Conservation (phyloP, 2,329 filamentous ascomycete species). For the Alternaria gaisen region DNA sequence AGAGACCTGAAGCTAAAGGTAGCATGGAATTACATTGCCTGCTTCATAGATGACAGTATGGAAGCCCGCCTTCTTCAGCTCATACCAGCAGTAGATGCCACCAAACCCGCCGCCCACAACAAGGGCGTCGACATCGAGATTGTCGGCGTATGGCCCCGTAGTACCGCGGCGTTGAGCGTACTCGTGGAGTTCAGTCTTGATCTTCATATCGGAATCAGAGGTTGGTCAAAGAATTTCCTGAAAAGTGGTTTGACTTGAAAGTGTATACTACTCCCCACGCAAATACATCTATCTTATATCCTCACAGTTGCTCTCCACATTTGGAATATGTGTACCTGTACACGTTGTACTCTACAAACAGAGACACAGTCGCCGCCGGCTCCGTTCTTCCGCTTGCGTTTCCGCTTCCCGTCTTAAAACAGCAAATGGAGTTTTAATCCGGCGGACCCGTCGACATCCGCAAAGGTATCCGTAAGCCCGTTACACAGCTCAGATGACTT, state of each 20-base stretch:
- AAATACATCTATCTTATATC: not conserved
- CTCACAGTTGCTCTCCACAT: not conserved
- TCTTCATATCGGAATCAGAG: not conserved
- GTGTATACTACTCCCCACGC: not conserved
- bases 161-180: not conserved
- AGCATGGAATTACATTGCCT: not conserved
- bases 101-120: constrained; percentile 46
- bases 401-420: not conserved
- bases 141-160: constrained; percentile 21
- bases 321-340: not conserved
- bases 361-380: not conserved
- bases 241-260: not conserved
- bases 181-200: constrained; percentile 10
- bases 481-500: not conserved
- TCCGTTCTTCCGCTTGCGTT: not conserved
- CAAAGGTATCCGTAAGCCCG: not conserved
- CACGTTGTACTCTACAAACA: not conserved
- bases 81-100: constrained; percentile 42
- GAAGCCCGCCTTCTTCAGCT: not conserved
- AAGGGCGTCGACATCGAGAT: constrained; percentile 43
- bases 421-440: not conserved
- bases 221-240: not conserved
- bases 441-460: not conserved
- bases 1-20: not conserved
- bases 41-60: constrained; percentile 20